These are phyloP conservation scores for Candida gorgasii DNA, from an alignment of 805 yeast species.

Conservation along the genomic window DNA sequence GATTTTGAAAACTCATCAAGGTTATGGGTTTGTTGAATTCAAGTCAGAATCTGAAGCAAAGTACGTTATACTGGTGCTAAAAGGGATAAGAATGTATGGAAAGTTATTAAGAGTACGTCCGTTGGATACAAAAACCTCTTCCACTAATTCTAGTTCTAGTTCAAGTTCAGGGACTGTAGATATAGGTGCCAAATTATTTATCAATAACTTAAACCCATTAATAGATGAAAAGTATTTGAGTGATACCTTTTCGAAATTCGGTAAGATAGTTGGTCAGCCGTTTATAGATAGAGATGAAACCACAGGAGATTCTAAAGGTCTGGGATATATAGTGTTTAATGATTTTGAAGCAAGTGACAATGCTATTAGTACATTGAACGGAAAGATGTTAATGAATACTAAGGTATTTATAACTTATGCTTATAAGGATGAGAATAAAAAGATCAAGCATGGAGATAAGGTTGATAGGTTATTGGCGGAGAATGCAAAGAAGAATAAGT, in stretches of 20 bases:
- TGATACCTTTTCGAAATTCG: constrained; percentile 69
- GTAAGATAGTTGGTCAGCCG: constrained; percentile 55
- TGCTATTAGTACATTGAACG: constrained; percentile 70
- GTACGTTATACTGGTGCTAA: constrained; percentile 61
- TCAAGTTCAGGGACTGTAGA: constrained; percentile 23
- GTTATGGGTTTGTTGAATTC: constrained; percentile 86
- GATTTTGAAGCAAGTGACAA: constrained; percentile 68
- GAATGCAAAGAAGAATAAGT: constrained; percentile 52
- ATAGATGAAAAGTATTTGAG: constrained; percentile 59
- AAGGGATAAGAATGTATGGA: constrained; percentile 62
- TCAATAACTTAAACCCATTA: constrained; percentile 64
- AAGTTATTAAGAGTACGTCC: constrained; percentile 46
- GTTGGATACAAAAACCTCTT: constrained; percentile 16
- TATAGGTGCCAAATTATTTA: constrained; percentile 53
- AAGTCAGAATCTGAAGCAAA: constrained; percentile 59
- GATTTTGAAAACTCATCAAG: constrained; percentile 69
- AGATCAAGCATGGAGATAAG: constrained; percentile 68
- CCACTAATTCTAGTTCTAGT: constrained; percentile 9
- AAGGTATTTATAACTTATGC: constrained; percentile 69
- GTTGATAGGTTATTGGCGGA: constrained; percentile 72
- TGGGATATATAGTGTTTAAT: constrained; percentile 65
- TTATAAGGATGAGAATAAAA: constrained; percentile 54
- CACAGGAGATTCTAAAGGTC: constrained; percentile 54
- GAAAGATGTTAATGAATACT: constrained; percentile 66
- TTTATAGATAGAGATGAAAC: constrained; percentile 48